Conservation (phyloP, 2,329 filamentous ascomycete genomes). For the Colletotrichum echinochloae region DNA sequence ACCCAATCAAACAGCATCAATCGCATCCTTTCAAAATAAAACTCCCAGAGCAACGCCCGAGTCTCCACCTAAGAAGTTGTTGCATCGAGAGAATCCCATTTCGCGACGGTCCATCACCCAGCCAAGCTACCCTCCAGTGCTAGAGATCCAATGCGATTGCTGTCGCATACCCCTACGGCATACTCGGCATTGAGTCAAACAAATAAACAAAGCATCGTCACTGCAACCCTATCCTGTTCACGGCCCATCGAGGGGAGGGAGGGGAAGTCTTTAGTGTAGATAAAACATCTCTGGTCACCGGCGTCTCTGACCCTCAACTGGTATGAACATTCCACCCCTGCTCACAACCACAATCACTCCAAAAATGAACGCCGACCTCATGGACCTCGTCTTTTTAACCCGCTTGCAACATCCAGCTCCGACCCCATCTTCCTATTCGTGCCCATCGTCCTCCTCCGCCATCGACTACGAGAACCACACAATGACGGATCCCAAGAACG, state of each 20-base stretch:
- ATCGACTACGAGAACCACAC: slow-evolving; percentile 14
- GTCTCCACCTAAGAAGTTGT: slow-evolving; percentile 35
- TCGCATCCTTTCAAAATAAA: slow-evolving; percentile 28
- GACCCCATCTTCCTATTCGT: background rate
- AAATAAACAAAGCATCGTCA: slow-evolving; percentile 15
- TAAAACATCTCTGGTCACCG: background rate
- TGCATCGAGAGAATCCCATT: slow-evolving; percentile 11
- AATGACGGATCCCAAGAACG: slow-evolving; percentile 26
- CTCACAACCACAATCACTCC: background rate
- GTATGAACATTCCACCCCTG: slow-evolving; percentile 6
- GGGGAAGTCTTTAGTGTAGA: background rate
- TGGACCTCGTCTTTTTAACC: slow-evolving; percentile 39
- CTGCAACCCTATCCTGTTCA: background rate
- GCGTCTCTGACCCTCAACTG: background rate
- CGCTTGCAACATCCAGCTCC: slow-evolving; percentile 14
- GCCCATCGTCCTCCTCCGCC: background rate
- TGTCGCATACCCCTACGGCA: slow-evolving; percentile 20
- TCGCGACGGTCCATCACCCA: slow-evolving; percentile 8
- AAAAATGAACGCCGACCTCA: slow-evolving; percentile 38
- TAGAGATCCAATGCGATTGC: slow-evolving; percentile 16
- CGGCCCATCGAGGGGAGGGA: background rate
- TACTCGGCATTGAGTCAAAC: background rate
- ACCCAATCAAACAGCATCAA: slow-evolving; percentile 21
- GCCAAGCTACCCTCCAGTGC: slow-evolving; percentile 24
- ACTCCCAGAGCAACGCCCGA: background rate